A percentile compares a stretch with the other conserved stretches of the same genome.
These are phyloP conservation scores for Carpinus fangiana DNA, from an alignment of 306 rosid species.

Conservation along the genomic window DNA sequence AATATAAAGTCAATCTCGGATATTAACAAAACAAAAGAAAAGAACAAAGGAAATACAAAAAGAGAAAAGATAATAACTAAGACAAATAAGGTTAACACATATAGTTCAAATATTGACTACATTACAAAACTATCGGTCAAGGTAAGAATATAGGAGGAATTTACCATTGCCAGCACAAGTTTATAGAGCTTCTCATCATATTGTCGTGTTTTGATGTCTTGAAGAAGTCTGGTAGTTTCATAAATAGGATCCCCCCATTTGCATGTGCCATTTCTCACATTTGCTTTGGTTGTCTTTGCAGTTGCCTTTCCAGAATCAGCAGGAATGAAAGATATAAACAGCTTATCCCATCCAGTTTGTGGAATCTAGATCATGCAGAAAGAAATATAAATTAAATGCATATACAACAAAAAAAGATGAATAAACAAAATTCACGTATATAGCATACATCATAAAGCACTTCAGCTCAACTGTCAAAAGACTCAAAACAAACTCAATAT, in stretches of 20 bases:
- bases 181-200: slow-evolving; percentile 89
- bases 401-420: slow-evolving; percentile 24
- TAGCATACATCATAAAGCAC: slow-evolving; percentile 9
- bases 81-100: background rate
- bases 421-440: background rate
- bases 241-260: slow-evolving; percentile 98
- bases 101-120: background rate
- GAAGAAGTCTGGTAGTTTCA: slow-evolving; percentile 96
- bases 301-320: slow-evolving; percentile 88
- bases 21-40: slow-evolving; percentile 18
- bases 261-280: slow-evolving; percentile 95
- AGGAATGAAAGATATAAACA: slow-evolving; percentile 81
- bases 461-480: slow-evolving; percentile 5
- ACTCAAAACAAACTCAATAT: slow-evolving; percentile 1
- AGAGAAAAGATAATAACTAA: background rate
- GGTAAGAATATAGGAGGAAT: slow-evolving; percentile 24
- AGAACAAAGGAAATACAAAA: background rate
- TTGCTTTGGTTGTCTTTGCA: slow-evolving; percentile 91
- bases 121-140: background rate
- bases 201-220: slow-evolving; percentile 78
- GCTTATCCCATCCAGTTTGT: slow-evolving; percentile 95
- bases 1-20: slow-evolving; percentile 36
- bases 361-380: slow-evolving; percentile 69
- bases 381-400: slow-evolving; percentile 34
- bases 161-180: slow-evolving; percentile 89